phyloP scores from a whole-genome alignment of 148 eudicot genomes.

The Linanthus parryae region DNA sequence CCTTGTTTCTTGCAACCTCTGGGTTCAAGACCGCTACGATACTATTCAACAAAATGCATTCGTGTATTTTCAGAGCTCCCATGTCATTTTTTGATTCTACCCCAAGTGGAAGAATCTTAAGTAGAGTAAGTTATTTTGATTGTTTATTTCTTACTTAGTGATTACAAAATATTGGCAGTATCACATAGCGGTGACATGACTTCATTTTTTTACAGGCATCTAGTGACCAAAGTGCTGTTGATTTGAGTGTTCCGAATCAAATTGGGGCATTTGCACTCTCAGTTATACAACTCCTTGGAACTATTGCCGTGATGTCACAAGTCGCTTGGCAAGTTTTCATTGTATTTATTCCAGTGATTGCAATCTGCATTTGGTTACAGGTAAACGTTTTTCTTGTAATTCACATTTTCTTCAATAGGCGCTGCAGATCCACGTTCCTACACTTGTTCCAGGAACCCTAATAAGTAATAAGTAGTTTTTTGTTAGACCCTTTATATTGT shows the following conservation, averaged over 20 bases:
- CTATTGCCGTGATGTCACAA: constrained; percentile 48
- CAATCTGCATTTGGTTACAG: constrained; percentile 46
- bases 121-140: constrained; percentile 27
- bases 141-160: too few relatives aligned
- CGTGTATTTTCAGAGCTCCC: constrained; percentile 51
- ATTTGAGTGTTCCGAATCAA: constrained; percentile 26
- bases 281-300: constrained; percentile 42
- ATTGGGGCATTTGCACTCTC: constrained; percentile 32
- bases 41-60: constrained; percentile 56
- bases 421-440: too few relatives aligned
- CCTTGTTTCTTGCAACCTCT: constrained; percentile 27
- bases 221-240: constrained; percentile 54
- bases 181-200: too few relatives aligned
- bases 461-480: too few relatives aligned
- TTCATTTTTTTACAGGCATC: constrained; percentile 41
- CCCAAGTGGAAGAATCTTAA: constrained; percentile 56
- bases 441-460: too few relatives aligned
- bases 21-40: constrained; percentile 45
- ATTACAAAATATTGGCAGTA: too few relatives aligned
- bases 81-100: constrained; percentile 66
- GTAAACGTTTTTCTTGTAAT: constrained; percentile 14
- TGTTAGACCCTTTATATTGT: too few relatives aligned
- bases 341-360: constrained; percentile 42
- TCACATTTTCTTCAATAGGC: too few relatives aligned
- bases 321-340: constrained; percentile 59